Base-by-base conservation (phyloP, 2,329 filamentous ascomycete genomes). In the Davidsoniella neocaledoniae region DNA sequence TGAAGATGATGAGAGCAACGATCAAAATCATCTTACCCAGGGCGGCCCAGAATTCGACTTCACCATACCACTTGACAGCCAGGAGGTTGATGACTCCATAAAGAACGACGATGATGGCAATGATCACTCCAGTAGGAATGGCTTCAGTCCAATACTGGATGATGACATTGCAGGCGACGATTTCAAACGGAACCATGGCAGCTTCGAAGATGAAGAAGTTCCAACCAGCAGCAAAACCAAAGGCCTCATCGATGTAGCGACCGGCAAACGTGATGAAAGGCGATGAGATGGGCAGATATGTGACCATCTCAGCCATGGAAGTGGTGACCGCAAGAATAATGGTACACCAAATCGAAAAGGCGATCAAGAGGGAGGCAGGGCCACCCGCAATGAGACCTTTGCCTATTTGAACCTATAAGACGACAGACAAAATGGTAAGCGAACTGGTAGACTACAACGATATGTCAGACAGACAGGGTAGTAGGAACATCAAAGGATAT, bases 181-280 rank as follows among this genome's bases (percentile, higher is more conserved):
- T 71, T 56, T 83, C 79, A 50, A 81, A 83, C 0, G 79, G 79
- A 4, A 83, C 77, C 2, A 83, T 65, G 2, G 72, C 71, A 1
- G 80, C 80, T 59, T 83, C 76, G 54, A 82, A 82, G 41, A 83
- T 61, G 65, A 83, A 83, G 57, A 83, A 84, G 60, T 85, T 84
- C 74, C 80, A 85, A 4, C 81, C 81, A 1, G 78, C 74, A 5
- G 79, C 79, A 51, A 84, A 80, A 1, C 81, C 81, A 53, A 86
- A 82, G 2, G 81, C 79, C 55, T 85, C 80, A 56, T 86, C 82
- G 26, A 86, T 81, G 56, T 77, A 86, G 43, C 80, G 74, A 12
- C 81, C 81, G 3, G 83, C 83, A 57, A 87, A 85, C 23, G 80
- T 77, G 59, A 87, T 83, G 61, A 88, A 87, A 0, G 82, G 81